Evolutionary conservation across 2,329 filamentous ascomycete genomes (phyloP), one percentile per base, ranked within the genome.

Genomic region (Corynespora cassiicola): DNA sequence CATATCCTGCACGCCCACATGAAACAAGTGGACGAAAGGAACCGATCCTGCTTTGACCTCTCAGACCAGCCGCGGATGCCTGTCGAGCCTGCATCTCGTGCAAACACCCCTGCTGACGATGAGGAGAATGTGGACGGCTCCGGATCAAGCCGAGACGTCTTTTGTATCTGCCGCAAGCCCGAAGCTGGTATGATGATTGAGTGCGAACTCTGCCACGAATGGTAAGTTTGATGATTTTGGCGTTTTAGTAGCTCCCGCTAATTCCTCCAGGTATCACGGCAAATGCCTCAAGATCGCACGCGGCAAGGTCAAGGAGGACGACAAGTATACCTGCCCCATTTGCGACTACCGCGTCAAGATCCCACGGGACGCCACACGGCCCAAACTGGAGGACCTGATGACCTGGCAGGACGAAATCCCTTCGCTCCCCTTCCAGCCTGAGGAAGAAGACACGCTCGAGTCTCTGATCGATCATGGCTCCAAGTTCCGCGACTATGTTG

Each of bases 171-270:
- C 71, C 84, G 94, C 43, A 89, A 86, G 48, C 82, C 90, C 6
- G 94, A 99, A 69, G 90, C 92, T 23, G 94, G 94, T 34, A 95
- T 97, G 87, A 99, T 99, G 94, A 97, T 99, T 57, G 94, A 99
- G 70, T 99, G 94, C 66, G 94, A 97, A 66, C 78, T 96, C 24
- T 99, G 94, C 69, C 92, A 96, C 61, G 94, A 99, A 74, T 99
- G 94, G 94, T 91, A 68, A 75, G 84, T 75, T 20, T n/a, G n/a
- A n/a, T 14, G 24, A 14, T 14, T 31, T 14, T 3, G 3, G 5
- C 32, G 26, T 16, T 6, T 5, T 31, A 2, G 30, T 16, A 15
- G 14, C 19, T 25, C 7, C 16, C 10, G 23, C 45, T 74, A 58
- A 73, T 39, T 35, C 25, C n/a, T 7, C 45, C 26, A 91, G 87